Percentiles rank a stretch among this genome's conserved stretches.
phyloP scores from a whole-genome alignment of 306 rosid species.

The Fragaria iinumae region DNA sequence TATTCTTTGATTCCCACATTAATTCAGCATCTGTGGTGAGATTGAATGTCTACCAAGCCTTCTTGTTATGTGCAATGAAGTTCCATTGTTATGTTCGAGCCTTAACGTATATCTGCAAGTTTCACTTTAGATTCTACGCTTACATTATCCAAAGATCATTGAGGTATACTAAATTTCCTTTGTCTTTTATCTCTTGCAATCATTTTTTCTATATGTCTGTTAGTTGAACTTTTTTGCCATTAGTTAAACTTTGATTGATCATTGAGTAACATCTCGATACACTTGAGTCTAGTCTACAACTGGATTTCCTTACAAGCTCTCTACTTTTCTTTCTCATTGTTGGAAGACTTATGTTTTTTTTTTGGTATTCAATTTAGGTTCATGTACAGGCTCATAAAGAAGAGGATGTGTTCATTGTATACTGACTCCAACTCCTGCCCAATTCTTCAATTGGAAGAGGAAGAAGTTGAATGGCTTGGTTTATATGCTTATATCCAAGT shows the following conservation, averaged over 20 bases:
- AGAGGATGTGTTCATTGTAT: constrained; percentile 46
- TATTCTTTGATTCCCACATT: constrained; percentile 80
- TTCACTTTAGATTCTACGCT: constrained; percentile 31
- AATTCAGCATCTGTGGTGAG: constrained; percentile 81
- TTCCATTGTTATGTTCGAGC: constrained; percentile 68
- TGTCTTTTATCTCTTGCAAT: not conserved
- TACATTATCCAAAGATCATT: constrained; percentile 49
- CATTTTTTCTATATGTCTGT: not conserved
- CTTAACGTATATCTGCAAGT: constrained; percentile 61
- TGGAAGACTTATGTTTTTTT: not conserved
- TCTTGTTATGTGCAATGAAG: constrained; percentile 83
- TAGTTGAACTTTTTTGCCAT: not conserved
- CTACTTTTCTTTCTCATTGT: not conserved
- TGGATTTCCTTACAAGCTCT: not conserved
- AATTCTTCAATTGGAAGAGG: constrained; percentile 45
- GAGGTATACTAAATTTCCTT: constrained; percentile 44
- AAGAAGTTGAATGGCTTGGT: constrained; percentile 88
- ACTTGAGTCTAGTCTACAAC: not conserved
- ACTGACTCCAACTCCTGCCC: constrained; percentile 41
- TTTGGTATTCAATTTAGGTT: constrained; percentile 46
- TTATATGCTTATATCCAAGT: constrained; percentile 68
- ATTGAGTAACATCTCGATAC: not conserved
- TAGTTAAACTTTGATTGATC: not conserved
- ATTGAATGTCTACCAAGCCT: constrained; percentile 66
- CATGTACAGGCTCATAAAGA: constrained; percentile 62